Conservation (phyloP, 345 rosid species). For the Arabidopsis arenosa region DNA sequence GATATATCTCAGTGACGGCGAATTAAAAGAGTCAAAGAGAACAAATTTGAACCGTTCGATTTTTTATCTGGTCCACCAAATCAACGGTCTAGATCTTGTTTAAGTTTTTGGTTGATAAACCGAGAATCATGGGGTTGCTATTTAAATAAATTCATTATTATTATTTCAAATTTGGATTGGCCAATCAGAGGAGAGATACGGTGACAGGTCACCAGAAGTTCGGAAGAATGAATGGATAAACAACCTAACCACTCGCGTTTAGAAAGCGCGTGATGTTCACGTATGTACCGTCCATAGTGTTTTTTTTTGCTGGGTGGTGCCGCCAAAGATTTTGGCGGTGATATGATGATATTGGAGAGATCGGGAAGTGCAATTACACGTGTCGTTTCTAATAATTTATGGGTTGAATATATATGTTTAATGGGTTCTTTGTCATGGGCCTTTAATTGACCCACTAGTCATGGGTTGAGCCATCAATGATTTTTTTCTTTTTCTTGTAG, state of each 20-base stretch:
- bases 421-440: conserved; percentile 9
- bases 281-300: background rate
- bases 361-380: background rate
- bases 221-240: background rate
- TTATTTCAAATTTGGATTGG: background rate
- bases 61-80: background rate
- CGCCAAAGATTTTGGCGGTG: conserved; percentile 8
- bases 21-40: conserved; percentile 34
- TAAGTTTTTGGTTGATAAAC: conserved; percentile 9
- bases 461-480: background rate
- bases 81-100: conserved; percentile 5
- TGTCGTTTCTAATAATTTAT: background rate
- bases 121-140: conserved; percentile 28
- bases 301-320: conserved; percentile 3
- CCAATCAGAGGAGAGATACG: conserved; percentile 26
- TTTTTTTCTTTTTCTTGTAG: background rate
- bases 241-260: conserved; percentile 21
- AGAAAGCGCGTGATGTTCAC: conserved; percentile 8
- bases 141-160: background rate
- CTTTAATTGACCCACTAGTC: background rate
- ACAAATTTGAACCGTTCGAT: conserved; percentile 32
- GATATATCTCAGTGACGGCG: conserved; percentile 24
- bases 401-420: background rate
- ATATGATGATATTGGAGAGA: background rate
- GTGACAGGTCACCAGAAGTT: conserved; percentile 19